Evolutionary conservation across 1,284 basidiomycete genomes (phyloP).

Genomic region (Malassezia arunalokei): DNA sequence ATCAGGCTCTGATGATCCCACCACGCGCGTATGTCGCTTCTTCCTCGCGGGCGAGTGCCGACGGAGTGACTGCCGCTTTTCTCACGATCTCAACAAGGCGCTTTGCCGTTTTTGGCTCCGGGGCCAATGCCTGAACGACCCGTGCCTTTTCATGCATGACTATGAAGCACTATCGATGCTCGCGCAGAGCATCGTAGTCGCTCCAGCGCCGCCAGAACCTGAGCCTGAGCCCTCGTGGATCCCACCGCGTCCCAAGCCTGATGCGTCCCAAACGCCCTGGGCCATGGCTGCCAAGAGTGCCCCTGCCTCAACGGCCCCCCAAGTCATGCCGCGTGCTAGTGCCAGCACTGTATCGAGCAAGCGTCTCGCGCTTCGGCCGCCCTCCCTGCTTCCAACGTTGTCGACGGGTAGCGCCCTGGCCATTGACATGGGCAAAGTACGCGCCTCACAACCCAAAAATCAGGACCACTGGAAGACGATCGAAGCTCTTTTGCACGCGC

Average conservation of each 20-base stretch:
- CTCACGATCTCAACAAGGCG: constrained; percentile 52
- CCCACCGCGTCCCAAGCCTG: constrained; percentile 8
- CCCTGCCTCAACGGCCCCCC: neutral
- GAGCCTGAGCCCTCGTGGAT: constrained; percentile 22
- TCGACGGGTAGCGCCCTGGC: constrained; percentile 42
- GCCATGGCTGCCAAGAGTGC: constrained; percentile 20
- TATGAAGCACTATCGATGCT: constrained; percentile 57
- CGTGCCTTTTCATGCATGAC: constrained; percentile 43
- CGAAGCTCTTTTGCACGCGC: constrained; percentile 56
- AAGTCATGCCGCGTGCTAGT: neutral
- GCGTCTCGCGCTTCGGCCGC: constrained; percentile 59
- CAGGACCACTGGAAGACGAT: constrained; percentile 52
- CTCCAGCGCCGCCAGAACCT: constrained; percentile 50
- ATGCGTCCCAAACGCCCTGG: constrained; percentile 30
- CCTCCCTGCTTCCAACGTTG: constrained; percentile 73
- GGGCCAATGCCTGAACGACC: constrained; percentile 56
- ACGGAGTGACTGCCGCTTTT: constrained; percentile 85
- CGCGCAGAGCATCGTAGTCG: constrained; percentile 39
- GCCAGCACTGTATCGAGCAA: constrained; percentile 1
- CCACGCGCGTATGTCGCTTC: constrained; percentile 68
- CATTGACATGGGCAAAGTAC: constrained; percentile 9
- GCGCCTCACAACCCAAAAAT: neutral
- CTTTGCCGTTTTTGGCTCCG: constrained; percentile 94
- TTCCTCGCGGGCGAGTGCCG: constrained; percentile 92
- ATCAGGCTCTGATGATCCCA: neutral